Percentiles rank a stretch among this genome's conserved stretches.
Evolutionary conservation across 225 moss, liverwort and hornwort species (phyloP).

Genomic region (Sphagnum contortum): DNA sequence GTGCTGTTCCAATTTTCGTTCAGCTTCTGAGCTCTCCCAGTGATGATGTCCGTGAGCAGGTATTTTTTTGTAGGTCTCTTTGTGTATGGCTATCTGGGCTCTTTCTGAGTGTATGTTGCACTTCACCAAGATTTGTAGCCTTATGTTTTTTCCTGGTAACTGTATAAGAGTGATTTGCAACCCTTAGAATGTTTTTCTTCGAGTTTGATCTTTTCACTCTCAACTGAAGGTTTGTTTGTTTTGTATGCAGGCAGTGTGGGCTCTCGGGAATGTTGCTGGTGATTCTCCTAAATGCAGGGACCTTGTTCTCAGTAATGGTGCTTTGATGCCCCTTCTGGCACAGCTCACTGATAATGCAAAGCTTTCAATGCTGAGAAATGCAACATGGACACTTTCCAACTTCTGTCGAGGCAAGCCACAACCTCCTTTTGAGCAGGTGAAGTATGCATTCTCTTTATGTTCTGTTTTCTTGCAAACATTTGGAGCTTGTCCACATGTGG

Average conservation of each 20-base stretch:
- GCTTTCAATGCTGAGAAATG: constrained; percentile 85
- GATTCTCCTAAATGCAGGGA: constrained; percentile 95
- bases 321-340: constrained; percentile 81
- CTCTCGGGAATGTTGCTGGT: constrained; percentile 91
- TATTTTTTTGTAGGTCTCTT: constrained; percentile 1
- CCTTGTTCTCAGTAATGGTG: constrained; percentile 75
- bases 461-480: not conserved
- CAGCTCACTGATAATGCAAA: constrained; percentile 84
- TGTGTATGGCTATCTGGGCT: no score
- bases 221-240: no score
- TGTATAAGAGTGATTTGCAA: not conserved
- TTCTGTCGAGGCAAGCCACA: constrained; percentile 98
- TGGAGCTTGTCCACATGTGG: not conserved
- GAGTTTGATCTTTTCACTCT: no score
- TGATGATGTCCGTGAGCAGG: constrained; percentile 98
- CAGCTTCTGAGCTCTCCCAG: constrained; percentile 85
- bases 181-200: not conserved
- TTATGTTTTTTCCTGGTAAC: no score
- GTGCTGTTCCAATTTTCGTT: constrained; percentile 93
- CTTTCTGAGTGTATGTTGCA: no score
- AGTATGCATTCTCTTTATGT: not conserved
- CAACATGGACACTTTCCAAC: constrained; percentile 94
- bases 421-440: constrained; percentile 89
- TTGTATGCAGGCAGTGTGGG: constrained; percentile 83
- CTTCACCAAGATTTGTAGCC: no score